Evolutionary conservation across 78 protist species (phyloP), one percentile per base, ranked within the genome.

Genomic region (Creolimax fragrantissima): DNA sequence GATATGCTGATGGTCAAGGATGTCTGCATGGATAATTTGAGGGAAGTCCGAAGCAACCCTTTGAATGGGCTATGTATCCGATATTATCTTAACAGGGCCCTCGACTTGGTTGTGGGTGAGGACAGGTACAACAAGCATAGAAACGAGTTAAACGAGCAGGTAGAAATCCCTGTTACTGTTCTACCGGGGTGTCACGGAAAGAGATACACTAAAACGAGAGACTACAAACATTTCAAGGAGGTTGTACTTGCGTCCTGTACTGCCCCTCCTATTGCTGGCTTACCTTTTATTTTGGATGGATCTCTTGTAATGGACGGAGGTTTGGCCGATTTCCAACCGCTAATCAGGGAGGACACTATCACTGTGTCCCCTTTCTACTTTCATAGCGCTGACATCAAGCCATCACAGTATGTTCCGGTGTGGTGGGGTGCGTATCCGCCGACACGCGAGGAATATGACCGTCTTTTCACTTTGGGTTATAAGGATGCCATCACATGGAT

Each of bases 381-480:
- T 2, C 44, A 37, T 0, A 36, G 24, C 41, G 45, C 44, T 37
- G 90, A 86, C 7, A 86, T 86, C 41, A 36, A 45, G 11, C 90
- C 90, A 5, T 42, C 90, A 11, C 42, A 5, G 90, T 5, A 5
- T 37, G 44, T 42, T 36, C 90, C 90, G 7, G 17, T 86, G 24
- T 86, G 90, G 90, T 86, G 90, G 90, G 90, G 42, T 41, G 90
- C 45, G 11, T 86, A 35, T 45, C 90, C 90, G 7, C 58, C 90
- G 4, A 37, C 44, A 1, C 17, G 7, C 4, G 44, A 35, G 41
- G 44, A 86, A 37, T 5, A 37, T 35, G 58, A 5, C 11, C 44
- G 45, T 35, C 90, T 86, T 35, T 86, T 86, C 24, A 41, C 32
- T 7, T 41, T 86, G 58, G 90, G 90, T 45, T 86, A 86, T 42